These are phyloP conservation scores for Bauhinia variegata DNA, from an alignment of 306 rosid genomes.

Conservation along the genomic window DNA sequence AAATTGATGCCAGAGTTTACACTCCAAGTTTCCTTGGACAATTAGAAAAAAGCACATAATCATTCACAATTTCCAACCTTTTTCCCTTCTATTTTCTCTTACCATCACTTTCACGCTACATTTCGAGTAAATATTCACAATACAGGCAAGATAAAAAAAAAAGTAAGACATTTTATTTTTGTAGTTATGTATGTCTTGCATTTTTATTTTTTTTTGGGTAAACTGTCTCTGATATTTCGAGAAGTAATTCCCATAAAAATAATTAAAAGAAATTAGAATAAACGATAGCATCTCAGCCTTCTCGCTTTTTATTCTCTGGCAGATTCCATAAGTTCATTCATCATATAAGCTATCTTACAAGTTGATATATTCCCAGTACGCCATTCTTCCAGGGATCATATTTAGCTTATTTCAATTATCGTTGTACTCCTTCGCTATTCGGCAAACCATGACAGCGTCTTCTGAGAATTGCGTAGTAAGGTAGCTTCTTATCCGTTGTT, in stretches of 20 bases:
- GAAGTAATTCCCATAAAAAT: too few relatives aligned
- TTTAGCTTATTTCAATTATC: background rate
- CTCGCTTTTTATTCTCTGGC: constrained; percentile 1
- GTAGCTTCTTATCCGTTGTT: constrained; percentile 32
- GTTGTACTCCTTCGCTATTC: background rate
- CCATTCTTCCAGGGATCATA: background rate
- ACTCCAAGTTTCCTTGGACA: too few relatives aligned
- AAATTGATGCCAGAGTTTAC: too few relatives aligned
- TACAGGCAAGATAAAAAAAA: too few relatives aligned
- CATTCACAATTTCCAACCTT: too few relatives aligned
- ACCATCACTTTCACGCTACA: too few relatives aligned
- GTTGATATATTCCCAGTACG: background rate
- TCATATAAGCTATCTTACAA: background rate
- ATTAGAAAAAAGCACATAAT: too few relatives aligned
- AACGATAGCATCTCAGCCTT: constrained; percentile 1
- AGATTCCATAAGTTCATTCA: constrained; percentile 5
- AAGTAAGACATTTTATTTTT: too few relatives aligned
- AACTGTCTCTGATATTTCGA: too few relatives aligned
- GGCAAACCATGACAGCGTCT: constrained; percentile 52
- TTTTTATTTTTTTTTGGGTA: too few relatives aligned
- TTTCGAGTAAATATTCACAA: too few relatives aligned
- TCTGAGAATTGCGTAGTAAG: constrained; percentile 44
- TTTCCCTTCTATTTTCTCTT: too few relatives aligned
- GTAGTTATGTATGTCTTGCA: background rate
- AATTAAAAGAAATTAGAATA: background rate